phyloP scores from a whole-genome alignment of 805 yeast species.

The Sugiyamaella valdiviana region DNA sequence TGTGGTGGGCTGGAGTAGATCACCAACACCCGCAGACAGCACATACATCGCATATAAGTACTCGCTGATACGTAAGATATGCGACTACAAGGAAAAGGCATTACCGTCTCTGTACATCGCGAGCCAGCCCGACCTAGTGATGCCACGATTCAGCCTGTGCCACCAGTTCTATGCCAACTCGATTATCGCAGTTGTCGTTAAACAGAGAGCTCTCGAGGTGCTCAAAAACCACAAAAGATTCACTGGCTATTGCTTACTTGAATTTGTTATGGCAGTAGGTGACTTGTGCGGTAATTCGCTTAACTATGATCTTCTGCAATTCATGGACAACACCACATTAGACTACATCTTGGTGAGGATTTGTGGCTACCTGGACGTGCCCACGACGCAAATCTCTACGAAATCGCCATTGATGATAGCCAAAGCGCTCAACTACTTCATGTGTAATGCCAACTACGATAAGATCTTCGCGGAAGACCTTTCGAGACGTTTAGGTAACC shows the following conservation, averaged over 20 bases:
- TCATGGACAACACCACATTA: not conserved
- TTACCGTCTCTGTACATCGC: not conserved
- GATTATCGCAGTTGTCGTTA: not conserved
- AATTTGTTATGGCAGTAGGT: not conserved
- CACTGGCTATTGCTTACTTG: not conserved
- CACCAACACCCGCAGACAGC: not conserved
- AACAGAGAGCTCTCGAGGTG: not conserved
- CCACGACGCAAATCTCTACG: not conserved
- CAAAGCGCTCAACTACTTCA: not conserved
- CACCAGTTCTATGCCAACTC: not conserved
- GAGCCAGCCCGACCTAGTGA: not conserved
- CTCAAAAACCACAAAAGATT: not conserved
- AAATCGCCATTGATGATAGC: not conserved
- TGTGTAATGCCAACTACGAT: not conserved
- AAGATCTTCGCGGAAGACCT: too few relatives aligned
- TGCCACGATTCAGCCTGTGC: not conserved
- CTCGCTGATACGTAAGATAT: not conserved
- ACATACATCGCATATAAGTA: not conserved
- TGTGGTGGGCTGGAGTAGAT: not conserved
- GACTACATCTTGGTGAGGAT: not conserved
- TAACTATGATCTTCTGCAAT: not conserved
- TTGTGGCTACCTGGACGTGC: not conserved
- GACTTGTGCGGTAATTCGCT: not conserved
- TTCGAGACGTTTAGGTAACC: too few relatives aligned
- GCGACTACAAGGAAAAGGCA: not conserved